These are phyloP conservation scores for Chrysoporthe cubensis DNA, from an alignment of 2,329 filamentous ascomycete species.

Conservation along the genomic window DNA sequence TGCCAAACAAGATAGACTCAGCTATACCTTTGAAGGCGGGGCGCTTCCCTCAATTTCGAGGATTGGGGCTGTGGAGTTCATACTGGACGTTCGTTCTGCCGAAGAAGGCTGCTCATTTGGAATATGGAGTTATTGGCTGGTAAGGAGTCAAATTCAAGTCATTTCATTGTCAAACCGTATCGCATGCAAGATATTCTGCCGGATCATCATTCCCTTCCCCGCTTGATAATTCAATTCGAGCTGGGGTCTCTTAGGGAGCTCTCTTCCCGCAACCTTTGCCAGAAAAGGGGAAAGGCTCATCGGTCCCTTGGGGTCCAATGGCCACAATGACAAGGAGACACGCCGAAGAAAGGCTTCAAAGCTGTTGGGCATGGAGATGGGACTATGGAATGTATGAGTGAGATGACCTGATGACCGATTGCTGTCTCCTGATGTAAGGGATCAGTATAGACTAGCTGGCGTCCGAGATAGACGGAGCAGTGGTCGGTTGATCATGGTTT, in stretches of 20 bases:
- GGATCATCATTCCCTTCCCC: background rate
- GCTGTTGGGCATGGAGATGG: too few relatives aligned
- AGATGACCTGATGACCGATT: too few relatives aligned
- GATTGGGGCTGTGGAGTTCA: background rate
- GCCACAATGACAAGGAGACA: too few relatives aligned
- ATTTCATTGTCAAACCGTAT: background rate
- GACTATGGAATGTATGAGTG: too few relatives aligned
- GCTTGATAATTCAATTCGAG: background rate
- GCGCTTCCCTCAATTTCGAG: background rate
- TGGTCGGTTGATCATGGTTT: background rate
- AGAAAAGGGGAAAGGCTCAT: too few relatives aligned
- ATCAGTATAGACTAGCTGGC: too few relatives aligned
- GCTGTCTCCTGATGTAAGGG: too few relatives aligned
- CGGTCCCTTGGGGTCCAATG: too few relatives aligned
- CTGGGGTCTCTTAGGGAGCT: background rate
- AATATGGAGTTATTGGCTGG: background rate
- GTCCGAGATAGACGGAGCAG: too few relatives aligned
- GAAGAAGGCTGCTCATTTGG: background rate
- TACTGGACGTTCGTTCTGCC: conserved; percentile 6
- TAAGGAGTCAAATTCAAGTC: background rate
- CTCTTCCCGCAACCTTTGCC: too few relatives aligned
- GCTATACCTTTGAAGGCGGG: background rate
- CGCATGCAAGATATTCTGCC: background rate
- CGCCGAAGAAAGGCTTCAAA: too few relatives aligned
- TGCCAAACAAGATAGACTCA: background rate